phyloP scores from a whole-genome alignment of 805 yeast genomes.

The Metschnikowia henanensis region DNA sequence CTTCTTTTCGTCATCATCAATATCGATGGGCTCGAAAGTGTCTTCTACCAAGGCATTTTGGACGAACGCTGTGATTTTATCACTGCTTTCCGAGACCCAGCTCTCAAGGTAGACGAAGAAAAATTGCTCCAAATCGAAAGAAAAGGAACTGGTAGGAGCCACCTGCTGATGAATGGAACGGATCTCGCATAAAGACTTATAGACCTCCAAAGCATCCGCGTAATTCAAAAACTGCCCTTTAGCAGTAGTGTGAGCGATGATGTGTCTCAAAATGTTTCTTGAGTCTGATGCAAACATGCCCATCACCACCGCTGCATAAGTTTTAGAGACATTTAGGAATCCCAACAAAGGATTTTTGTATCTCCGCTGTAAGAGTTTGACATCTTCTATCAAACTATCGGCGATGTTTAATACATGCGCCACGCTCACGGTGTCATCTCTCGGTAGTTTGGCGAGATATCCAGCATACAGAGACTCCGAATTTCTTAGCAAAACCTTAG shows the following conservation, averaged over 20 bases:
- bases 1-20: conserved; percentile 37
- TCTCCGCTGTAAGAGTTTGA: conserved; percentile 54
- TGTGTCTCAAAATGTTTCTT: conserved; percentile 49
- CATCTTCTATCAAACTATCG: conserved; percentile 49
- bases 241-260: conserved; percentile 40
- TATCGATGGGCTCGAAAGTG: conserved; percentile 50
- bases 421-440: conserved; percentile 52
- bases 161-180: conserved; percentile 53
- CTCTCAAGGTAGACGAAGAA: conserved; percentile 43
- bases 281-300: conserved; percentile 56
- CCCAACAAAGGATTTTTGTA: conserved; percentile 65
- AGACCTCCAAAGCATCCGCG: conserved; percentile 58
- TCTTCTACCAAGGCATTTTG: conserved; percentile 60
- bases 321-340: conserved; percentile 49
- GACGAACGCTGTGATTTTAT: conserved; percentile 48
- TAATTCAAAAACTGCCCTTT: conserved; percentile 41
- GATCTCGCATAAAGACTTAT: conserved; percentile 51
- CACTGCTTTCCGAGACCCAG: conserved; percentile 47
- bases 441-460: conserved; percentile 51
- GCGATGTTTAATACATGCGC: conserved; percentile 58
- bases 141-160: conserved; percentile 38
- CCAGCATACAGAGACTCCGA: conserved; percentile 41
- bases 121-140: conserved; percentile 55
- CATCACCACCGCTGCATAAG: conserved; percentile 49
- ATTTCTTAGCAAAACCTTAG: conserved; percentile 34